Evolutionary conservation across 257 asterid genomes (phyloP).

Genomic region (Thymus quinquecostatus): DNA sequence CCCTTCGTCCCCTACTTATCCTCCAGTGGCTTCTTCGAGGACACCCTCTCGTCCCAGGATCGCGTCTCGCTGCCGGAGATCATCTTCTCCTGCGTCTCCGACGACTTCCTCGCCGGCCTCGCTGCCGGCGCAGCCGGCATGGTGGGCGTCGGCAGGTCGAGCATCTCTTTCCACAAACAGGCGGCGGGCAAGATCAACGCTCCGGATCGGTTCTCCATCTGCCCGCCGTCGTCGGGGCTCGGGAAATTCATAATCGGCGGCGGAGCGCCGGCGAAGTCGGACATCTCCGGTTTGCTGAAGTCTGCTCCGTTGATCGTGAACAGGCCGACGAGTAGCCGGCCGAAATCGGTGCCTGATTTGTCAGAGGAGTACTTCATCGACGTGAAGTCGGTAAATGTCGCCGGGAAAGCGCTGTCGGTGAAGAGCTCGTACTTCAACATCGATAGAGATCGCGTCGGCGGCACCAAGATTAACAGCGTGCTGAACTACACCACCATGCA

Average conservation of each 20-base stretch:
- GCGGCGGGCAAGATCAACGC: conserved; percentile 29
- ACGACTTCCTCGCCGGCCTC: conserved; percentile 33
- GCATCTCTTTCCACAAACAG: conserved; percentile 36
- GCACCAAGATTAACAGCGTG: conserved; percentile 54
- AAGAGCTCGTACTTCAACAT: conserved; percentile 44
- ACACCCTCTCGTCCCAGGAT: conserved; percentile 32
- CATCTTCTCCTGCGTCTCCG: conserved; percentile 33
- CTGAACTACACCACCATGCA: conserved; percentile 49
- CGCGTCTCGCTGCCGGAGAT: conserved; percentile 7
- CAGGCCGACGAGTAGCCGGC: background rate
- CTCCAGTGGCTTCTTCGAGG: too few relatives aligned
- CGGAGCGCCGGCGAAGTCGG: background rate
- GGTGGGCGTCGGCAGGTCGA: conserved; percentile 39
- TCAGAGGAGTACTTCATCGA: conserved; percentile 50
- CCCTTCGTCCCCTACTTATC: conserved; percentile 50
- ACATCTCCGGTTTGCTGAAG: background rate
- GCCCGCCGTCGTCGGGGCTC: conserved; percentile 40
- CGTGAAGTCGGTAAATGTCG: conserved; percentile 44
- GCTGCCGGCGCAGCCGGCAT: conserved; percentile 38
- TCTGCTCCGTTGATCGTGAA: conserved; percentile 21
- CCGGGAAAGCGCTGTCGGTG: conserved; percentile 25
- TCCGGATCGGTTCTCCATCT: conserved; percentile 41
- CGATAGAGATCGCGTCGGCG: conserved; percentile 45
- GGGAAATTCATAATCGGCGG: conserved; percentile 40
- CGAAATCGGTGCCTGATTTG: conserved; percentile 38